Conservation (phyloP, 1,284 basidiomycete species). For the Ceratobasidium sp. region DNA sequence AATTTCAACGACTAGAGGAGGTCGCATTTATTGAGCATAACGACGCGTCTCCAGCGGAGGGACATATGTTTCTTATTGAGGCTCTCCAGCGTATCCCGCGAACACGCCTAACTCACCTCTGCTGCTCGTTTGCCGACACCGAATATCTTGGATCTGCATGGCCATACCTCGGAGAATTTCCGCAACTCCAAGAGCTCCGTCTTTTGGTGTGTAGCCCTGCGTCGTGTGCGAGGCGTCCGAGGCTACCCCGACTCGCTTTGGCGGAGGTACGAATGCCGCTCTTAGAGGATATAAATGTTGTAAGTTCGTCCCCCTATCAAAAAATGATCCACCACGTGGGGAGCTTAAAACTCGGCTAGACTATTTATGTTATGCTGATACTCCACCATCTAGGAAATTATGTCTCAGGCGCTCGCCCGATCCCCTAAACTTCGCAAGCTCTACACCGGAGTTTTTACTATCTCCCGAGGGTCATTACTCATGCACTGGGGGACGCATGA, state of each 20-base stretch:
- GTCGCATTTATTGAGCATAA: constrained; percentile 36
- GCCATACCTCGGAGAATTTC: constrained; percentile 47
- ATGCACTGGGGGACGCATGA: constrained; percentile 43
- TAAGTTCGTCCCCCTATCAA: constrained; percentile 43
- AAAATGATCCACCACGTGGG: constrained; percentile 28
- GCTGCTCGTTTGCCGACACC: constrained; percentile 39
- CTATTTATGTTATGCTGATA: constrained; percentile 28
- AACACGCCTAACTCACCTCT: constrained; percentile 35
- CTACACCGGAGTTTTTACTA: constrained; percentile 44
- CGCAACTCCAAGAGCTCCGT: constrained; percentile 45
- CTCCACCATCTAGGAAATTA: constrained; percentile 29
- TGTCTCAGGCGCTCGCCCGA: constrained; percentile 24
- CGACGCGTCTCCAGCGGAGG: constrained; percentile 32
- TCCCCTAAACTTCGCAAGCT: constrained; percentile 38
- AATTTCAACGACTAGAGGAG: constrained; percentile 27
- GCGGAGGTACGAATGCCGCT: constrained; percentile 41
- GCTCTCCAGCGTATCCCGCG: constrained; percentile 45
- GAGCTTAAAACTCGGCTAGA: constrained; percentile 19
- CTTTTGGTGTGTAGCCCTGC: constrained; percentile 43
- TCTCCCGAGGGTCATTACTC: constrained; percentile 41
- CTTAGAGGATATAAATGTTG: constrained; percentile 37
- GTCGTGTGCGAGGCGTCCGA: constrained; percentile 42
- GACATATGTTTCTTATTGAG: constrained; percentile 36
- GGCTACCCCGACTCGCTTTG: constrained; percentile 43
- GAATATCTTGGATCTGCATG: constrained; percentile 38